These are phyloP conservation scores for Eucalyptus regnans DNA, from an alignment of 345 rosid species.

Conservation along the genomic window DNA sequence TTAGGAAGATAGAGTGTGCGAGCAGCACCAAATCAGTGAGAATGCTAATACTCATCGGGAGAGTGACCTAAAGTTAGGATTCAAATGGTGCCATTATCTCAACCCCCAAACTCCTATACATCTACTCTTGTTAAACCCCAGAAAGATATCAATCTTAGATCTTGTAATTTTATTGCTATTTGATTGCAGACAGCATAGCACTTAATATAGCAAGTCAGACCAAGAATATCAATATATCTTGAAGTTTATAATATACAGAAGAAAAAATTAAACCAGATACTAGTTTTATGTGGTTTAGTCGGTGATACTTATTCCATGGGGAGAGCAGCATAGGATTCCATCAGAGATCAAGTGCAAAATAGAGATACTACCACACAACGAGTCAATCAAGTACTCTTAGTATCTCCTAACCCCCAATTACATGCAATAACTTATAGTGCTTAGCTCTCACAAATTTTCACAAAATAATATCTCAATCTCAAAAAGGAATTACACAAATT, in stretches of 20 bases:
- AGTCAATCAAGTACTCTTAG: not conserved
- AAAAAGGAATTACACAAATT: not conserved
- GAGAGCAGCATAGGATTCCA: not conserved
- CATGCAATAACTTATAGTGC: not conserved
- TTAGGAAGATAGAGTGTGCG: not conserved
- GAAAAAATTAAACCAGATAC: not conserved
- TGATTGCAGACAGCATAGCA: not conserved
- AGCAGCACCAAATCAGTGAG: not conserved
- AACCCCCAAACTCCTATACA: not conserved
- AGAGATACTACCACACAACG: not conserved
- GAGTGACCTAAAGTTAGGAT: not conserved
- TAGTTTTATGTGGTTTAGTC: not conserved
- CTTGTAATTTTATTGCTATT: not conserved
- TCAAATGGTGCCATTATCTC: not conserved
- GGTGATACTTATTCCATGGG: fast-evolving
- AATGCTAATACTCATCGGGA: not conserved
- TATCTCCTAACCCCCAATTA: not conserved
- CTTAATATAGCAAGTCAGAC: not conserved
- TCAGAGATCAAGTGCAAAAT: not conserved
- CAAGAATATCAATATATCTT: not conserved
- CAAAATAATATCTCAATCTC: not conserved
- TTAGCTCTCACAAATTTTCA: not conserved
- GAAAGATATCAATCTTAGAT: not conserved
- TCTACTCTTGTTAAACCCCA: not conserved
- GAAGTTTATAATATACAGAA: not conserved